Evolutionary conservation across 768 basidiomycete species (phyloP), one percentile per base, ranked within the genome.

Genomic region (Auriscalpium microsporum): DNA sequence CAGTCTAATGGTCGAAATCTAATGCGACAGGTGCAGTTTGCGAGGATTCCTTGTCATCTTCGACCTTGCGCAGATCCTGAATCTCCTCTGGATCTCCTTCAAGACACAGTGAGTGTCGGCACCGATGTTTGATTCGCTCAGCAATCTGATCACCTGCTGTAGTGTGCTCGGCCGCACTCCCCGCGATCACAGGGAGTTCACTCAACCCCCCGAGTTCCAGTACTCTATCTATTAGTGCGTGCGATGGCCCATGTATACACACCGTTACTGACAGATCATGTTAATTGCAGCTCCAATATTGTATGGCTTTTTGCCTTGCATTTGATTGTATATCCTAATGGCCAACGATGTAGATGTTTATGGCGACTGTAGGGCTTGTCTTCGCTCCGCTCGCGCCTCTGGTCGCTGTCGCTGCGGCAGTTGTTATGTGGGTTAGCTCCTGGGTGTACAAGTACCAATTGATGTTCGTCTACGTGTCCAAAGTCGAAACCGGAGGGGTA

Each of bases 381-480:
- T 98, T 98, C 64, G 93, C 95, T 0, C 95, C 95, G 13, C 73
- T 99, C 7, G 94, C 95, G 0, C 96, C 96, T 1, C 72, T 98
- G 34, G 94, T 99, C 14, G 80, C 78, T 9, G 76, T 94, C 28
- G 90, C 88, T 16, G 91, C 84, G 11, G 85, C 86, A 3, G 67
- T 87, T 35, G 91, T 96, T 19, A 89, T 94, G 68, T 97, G 93
- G 90, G 73, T 87, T 64, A 82, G 82, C 58, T 87, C 86, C 6
- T 83, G 83, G 77, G 88, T 91, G 19, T 92, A 94, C 77, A 99
- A 98, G 72, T 98, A 98, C 65, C 89, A 94, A 73, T 75, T 97
- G 50, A 93, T 97, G 84, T 98, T 95, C 68, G 91, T 95, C 55
- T 94, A 80, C 66, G 73, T 91, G 48, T 84, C 93, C 7, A 84